Conservation (phyloP, 2,329 filamentous ascomycete genomes). For the Verticillium dahliae region DNA sequence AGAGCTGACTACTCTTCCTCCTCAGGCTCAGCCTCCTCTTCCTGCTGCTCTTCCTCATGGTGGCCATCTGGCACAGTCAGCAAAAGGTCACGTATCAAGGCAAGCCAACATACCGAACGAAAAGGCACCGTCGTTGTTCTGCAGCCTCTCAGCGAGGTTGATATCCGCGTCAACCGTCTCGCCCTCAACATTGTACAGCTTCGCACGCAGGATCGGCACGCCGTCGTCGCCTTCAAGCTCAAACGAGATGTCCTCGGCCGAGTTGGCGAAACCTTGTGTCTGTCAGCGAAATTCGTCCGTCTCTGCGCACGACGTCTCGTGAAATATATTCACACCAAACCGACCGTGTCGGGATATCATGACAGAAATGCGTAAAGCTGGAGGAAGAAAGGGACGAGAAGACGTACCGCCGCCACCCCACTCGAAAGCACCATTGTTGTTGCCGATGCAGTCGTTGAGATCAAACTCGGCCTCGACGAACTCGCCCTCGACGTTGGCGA, state of each 20-base stretch:
- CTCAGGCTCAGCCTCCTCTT: background rate
- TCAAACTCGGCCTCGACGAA: constrained; percentile 36
- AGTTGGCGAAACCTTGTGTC: constrained; percentile 32
- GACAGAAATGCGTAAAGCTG: too few relatives aligned
- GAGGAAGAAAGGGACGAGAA: too few relatives aligned
- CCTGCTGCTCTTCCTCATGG: background rate
- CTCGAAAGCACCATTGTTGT: constrained; percentile 39
- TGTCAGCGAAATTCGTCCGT: background rate
- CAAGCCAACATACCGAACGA: constrained; percentile 13
- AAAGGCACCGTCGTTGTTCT: constrained; percentile 44
- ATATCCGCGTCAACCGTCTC: constrained; percentile 35
- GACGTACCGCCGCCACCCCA: constrained; percentile 32
- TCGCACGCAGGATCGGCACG: constrained; percentile 47
- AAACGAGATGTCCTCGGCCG: constrained; percentile 40
- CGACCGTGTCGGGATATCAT: background rate
- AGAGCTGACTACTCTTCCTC: background rate
- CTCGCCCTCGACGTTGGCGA: constrained; percentile 33
- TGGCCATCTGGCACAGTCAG: background rate
- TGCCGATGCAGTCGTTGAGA: constrained; percentile 44
- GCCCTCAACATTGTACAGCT: constrained; percentile 34
- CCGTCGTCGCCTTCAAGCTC: constrained; percentile 40
- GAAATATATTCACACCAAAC: background rate
- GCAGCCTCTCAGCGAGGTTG: constrained; percentile 49
- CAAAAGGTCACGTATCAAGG: background rate
- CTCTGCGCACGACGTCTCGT: too few relatives aligned